Evolutionary conservation across 768 basidiomycete genomes (phyloP).

Genomic region (Clavulina sp.): DNA sequence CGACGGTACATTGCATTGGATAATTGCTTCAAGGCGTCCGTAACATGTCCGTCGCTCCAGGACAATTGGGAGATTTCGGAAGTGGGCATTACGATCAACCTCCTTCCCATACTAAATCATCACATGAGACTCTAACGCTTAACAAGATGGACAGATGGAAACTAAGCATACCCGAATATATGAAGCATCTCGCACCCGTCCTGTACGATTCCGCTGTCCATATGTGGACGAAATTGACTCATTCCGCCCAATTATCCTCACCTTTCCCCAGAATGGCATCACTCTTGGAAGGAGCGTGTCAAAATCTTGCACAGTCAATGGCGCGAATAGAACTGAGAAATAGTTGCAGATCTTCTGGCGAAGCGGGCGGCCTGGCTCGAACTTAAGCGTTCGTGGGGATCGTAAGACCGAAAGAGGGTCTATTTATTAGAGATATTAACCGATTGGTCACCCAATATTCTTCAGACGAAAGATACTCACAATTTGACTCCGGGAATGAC

Average conservation of each 20-base stretch:
- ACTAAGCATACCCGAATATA: slow-evolving; percentile 2
- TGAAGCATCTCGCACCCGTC: neutral
- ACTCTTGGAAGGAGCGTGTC: neutral
- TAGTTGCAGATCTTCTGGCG: neutral
- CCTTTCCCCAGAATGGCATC: slow-evolving; percentile 6
- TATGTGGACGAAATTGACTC: neutral
- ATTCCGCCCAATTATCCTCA: neutral
- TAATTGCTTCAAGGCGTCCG: neutral
- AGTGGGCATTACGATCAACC: neutral
- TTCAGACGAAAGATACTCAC: neutral
- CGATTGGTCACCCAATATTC: slow-evolving; percentile 3
- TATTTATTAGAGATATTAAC: neutral
- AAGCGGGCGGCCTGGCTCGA: neutral
- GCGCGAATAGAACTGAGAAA: neutral
- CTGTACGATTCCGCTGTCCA: neutral
- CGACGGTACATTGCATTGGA: neutral
- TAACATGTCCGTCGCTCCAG: neutral
- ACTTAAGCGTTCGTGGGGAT: neutral
- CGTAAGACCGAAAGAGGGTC: slow-evolving; percentile 3
- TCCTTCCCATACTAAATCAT: neutral
- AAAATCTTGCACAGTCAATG: neutral
- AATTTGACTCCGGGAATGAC: too few species aligned
- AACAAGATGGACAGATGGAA: neutral
- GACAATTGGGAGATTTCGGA: neutral
- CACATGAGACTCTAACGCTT: neutral